Evolutionary conservation across 2,329 filamentous ascomycete species (phyloP).

Genomic region (Fusarium sp.): DNA sequence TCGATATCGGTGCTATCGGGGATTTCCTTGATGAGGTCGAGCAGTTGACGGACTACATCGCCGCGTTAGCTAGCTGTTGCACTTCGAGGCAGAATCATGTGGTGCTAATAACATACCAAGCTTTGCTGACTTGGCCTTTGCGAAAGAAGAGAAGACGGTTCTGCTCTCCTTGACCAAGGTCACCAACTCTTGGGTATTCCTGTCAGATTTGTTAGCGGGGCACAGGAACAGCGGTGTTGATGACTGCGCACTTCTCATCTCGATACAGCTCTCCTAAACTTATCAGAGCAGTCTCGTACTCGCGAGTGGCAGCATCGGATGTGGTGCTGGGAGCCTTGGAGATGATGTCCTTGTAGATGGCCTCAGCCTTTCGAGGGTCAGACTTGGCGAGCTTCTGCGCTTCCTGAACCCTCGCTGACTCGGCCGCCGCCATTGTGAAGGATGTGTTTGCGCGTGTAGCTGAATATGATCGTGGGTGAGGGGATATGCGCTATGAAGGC

Average conservation of each 20-base stretch:
- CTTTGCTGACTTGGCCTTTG: constrained; percentile 98
- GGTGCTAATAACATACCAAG: constrained; percentile 70
- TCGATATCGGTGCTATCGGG: constrained; percentile 95
- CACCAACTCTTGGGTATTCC: constrained; percentile 84
- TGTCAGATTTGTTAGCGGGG: constrained; percentile 47
- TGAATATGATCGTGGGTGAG: background rate
- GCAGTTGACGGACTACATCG: constrained; percentile 83
- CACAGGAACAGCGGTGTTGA: background rate
- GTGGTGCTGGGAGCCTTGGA: constrained; percentile 83
- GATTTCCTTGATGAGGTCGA: constrained; percentile 93
- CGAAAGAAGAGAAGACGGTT: constrained; percentile 91
- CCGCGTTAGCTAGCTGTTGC: constrained; percentile 23
- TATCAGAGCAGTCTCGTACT: constrained; percentile 90
- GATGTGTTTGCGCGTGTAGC: constrained; percentile 20
- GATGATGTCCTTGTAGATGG: constrained; percentile 88
- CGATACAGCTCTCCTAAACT: constrained; percentile 92
- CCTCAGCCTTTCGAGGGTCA: constrained; percentile 84
- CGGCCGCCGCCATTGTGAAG: constrained; percentile 63
- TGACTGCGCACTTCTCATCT: constrained; percentile 75
- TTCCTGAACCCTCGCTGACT: constrained; percentile 79
- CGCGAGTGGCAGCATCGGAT: constrained; percentile 83
- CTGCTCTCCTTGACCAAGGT: constrained; percentile 90
- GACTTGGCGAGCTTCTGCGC: constrained; percentile 84
- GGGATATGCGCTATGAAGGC: background rate
- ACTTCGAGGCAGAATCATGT: background rate